Conservation (phyloP, 163 green algal species). For the Scenedesmus sp. region DNA sequence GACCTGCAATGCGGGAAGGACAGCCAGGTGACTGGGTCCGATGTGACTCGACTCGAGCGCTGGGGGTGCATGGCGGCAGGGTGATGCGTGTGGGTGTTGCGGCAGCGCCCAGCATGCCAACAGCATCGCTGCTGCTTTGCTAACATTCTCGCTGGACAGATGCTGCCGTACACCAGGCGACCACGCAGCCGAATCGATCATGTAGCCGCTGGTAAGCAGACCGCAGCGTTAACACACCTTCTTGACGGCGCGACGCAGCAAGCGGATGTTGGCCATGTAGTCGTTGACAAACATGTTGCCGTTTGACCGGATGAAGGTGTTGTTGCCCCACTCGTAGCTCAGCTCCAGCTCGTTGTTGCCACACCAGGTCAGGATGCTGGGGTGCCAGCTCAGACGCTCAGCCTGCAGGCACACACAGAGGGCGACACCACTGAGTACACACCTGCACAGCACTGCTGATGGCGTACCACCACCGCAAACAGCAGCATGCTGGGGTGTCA, state of each 20-base stretch:
- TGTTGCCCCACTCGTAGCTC: conserved; percentile 60
- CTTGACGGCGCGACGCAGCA: conserved; percentile 24
- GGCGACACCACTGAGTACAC: no score
- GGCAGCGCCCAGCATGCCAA: neutral
- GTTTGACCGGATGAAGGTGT: conserved; percentile 54
- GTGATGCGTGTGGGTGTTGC: no score
- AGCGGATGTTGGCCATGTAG: conserved; percentile 36
- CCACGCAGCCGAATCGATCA: no score
- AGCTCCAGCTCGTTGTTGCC: conserved; percentile 70
- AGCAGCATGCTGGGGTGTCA: conserved; percentile 30
- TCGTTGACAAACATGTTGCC: conserved; percentile 43
- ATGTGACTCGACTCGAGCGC: no score
- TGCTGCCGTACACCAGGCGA: no score
- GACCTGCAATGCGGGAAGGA: no score
- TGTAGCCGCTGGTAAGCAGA: no score
- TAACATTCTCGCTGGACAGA: neutral
- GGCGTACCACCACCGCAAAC: conserved; percentile 62
- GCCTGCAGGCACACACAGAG: conserved; percentile 3
- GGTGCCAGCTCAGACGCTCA: conserved; percentile 65
- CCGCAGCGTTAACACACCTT: conserved; percentile 4
- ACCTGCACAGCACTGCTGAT: neutral
- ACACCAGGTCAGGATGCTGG: conserved; percentile 63
- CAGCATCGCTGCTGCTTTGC: neutral
- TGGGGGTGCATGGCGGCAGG: no score
- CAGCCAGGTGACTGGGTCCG: no score